Percentiles rank a stretch among this genome's conserved stretches.
Evolutionary conservation across 495 filamentous ascomycete species (phyloP).

Genomic region (Podospora comata): DNA sequence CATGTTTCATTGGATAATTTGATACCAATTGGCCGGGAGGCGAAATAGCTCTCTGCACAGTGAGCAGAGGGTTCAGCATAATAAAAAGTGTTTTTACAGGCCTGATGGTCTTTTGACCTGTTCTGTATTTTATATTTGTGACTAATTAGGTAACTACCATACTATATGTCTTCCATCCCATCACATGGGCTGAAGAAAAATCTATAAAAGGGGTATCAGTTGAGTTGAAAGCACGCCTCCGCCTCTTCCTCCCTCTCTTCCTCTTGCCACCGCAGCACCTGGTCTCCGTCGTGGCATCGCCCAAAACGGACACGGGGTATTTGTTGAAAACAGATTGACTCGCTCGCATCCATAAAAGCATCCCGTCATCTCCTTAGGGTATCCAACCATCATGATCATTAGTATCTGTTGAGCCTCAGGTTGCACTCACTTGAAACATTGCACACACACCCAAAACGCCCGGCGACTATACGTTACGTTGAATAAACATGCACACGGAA

Average conservation of each 20-base stretch:
- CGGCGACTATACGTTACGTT: conserved; percentile 6
- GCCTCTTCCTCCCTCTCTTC: not conserved
- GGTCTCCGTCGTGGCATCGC: not conserved
- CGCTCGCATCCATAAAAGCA: conserved; percentile 2
- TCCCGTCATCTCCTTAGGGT: not conserved
- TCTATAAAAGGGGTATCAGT: conserved; percentile 15
- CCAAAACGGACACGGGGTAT: conserved; percentile 11
- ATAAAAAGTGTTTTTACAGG: not conserved
- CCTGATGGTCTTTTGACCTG: not conserved
- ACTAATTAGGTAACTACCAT: not conserved
- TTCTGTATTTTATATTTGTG: not conserved
- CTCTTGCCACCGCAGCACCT: not conserved
- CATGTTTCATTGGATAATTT: not conserved
- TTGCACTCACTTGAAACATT: not conserved
- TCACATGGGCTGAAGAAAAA: not conserved
- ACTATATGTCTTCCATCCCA: not conserved
- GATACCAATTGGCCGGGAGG: not conserved
- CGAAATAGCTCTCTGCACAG: too few species aligned
- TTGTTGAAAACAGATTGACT: conserved; percentile 7
- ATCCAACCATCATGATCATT: not conserved
- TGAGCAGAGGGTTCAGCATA: not conserved
- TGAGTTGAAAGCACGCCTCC: not conserved
- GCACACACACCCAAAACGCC: not conserved
- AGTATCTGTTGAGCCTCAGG: not conserved
- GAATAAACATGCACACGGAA: conserved; percentile 13